Conservation (phyloP, 2,329 filamentous ascomycete species). For the Pestalotiopsis sp. region DNA sequence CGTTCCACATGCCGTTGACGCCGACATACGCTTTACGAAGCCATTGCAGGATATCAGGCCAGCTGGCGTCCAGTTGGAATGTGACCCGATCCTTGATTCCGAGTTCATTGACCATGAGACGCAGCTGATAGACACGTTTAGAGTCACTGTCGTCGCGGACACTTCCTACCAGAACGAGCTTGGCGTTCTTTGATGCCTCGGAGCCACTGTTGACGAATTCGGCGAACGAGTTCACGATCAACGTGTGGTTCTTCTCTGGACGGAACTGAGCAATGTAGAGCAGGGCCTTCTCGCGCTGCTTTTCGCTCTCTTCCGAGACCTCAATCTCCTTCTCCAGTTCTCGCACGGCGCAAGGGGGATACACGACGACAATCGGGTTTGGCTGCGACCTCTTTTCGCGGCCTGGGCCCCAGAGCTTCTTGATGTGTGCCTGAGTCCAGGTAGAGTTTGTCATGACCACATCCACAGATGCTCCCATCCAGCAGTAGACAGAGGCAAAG, state of each 20-base stretch:
- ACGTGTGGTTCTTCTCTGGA: slow-evolving; percentile 92
- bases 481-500: slow-evolving; percentile 82
- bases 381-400: slow-evolving; percentile 45
- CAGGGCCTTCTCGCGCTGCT: slow-evolving; percentile 69
- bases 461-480: slow-evolving; percentile 81
- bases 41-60: slow-evolving; percentile 83
- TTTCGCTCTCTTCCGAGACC: slow-evolving; percentile 70
- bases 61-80: slow-evolving; percentile 88
- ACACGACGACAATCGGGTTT: slow-evolving; percentile 73
- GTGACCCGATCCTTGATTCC: slow-evolving; percentile 81
- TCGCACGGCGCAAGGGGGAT: slow-evolving; percentile 88
- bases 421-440: slow-evolving; percentile 88
- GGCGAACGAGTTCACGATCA: slow-evolving; percentile 84
- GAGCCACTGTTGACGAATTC: slow-evolving; percentile 65
- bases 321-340: slow-evolving; percentile 78
- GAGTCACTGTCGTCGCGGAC: slow-evolving; percentile 84
- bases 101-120: slow-evolving; percentile 84
- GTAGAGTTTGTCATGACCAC: slow-evolving; percentile 97
- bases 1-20: slow-evolving; percentile 99
- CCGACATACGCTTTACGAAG: slow-evolving; percentile 78
- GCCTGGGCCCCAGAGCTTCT: slow-evolving; percentile 73
- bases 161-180: slow-evolving; percentile 84
- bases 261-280: slow-evolving; percentile 97
- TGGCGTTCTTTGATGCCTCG: slow-evolving; percentile 56
- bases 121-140: slow-evolving; percentile 84